Percentiles rank a stretch among this genome's conserved stretches.
phyloP scores from a whole-genome alignment of 2,329 filamentous ascomycete genomes.

The Corniculantispora saksenae region DNA sequence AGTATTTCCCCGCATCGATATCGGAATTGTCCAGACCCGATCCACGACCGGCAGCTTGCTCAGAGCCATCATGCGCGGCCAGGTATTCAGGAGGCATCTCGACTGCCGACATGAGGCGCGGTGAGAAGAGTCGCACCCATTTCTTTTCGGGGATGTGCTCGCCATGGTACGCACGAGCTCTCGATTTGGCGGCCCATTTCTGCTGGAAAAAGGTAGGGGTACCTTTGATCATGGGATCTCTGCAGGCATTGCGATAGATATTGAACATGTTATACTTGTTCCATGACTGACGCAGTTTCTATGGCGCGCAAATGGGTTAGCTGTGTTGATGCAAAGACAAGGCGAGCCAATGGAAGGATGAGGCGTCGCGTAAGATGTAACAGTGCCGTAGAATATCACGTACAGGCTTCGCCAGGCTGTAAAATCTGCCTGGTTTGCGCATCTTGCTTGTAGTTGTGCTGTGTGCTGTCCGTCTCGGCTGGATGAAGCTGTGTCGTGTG shows the following conservation, averaged over 20 bases:
- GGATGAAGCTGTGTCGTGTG: constrained; percentile 13
- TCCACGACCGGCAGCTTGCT: constrained; percentile 80
- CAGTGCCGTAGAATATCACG: constrained; percentile 31
- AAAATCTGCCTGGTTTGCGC: constrained; percentile 62
- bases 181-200: constrained; percentile 91
- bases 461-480: constrained; percentile 20
- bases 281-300: constrained; percentile 97
- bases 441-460: constrained; percentile 41
- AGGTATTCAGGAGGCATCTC: constrained; percentile 82
- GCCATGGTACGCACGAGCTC: constrained; percentile 86
- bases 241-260: constrained; percentile 50
- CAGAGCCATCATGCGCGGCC: constrained; percentile 77
- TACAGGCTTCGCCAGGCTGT: constrained; percentile 67
- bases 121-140: constrained; percentile 91
- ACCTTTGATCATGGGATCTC: constrained; percentile 33
- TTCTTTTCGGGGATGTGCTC: constrained; percentile 90
- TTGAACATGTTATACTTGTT: constrained; percentile 98
- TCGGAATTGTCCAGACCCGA: constrained; percentile 57
- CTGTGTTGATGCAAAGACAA: not conserved
- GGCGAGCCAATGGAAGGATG: not conserved
- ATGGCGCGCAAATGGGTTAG: not conserved
- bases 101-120: constrained; percentile 77
- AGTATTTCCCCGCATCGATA: constrained; percentile 37
- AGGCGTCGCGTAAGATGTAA: not conserved
- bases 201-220: constrained; percentile 88